Evolutionary conservation across 148 eudicot genomes (phyloP), one percentile per base, ranked within the genome.

Genomic region (Cornus kousa): DNA sequence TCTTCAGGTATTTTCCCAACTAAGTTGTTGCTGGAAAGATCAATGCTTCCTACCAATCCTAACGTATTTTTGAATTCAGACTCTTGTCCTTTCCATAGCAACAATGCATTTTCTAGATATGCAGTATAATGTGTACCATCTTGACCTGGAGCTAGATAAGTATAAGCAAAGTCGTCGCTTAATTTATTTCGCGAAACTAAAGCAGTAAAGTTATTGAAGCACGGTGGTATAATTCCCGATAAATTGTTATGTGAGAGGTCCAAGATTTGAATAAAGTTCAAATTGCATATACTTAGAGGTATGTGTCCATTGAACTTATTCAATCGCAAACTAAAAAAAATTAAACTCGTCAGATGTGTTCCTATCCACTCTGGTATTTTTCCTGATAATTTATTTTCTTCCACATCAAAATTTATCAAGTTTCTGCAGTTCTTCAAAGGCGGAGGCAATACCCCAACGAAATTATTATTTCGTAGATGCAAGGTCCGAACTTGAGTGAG

Each of bases 281-380:
- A 79, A 32, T 71, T 12, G 24, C 87, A 81, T 1, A 84, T 16
- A 37, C 68, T 67, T 7, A 48, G 11, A 81, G 87, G 82, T 12
- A 85, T 74, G 24, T 33, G 46, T 59, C 87, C 87, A 75, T 20
- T 4, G 65, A 85, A n/a, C n/a, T n/a, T n/a, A n/a, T n/a, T n/a
- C n/a, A n/a, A n/a, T n/a, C n/a, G n/a, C n/a, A n/a, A n/a, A 64
- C 71, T 76, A 0, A 84, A 74, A 68, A 77, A 66, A 17, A 22
- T 7, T 72, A 84, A 73, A 43, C 22, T 55, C 31, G 46, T 4
- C 12, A 67, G 60, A n/a, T 59, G 14, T 60, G 72, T 53, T 8
- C 80, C 83, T 24, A 84, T 76, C 83, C 81, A 77, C 17, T 43
- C 43, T 33, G 79, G 86, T 72, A 84, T 13, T 1, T 73, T 35